Evolutionary conservation across 805 yeast genomes (phyloP), one percentile per base, ranked within the genome.

Genomic region (Saturnispora sanitii): DNA sequence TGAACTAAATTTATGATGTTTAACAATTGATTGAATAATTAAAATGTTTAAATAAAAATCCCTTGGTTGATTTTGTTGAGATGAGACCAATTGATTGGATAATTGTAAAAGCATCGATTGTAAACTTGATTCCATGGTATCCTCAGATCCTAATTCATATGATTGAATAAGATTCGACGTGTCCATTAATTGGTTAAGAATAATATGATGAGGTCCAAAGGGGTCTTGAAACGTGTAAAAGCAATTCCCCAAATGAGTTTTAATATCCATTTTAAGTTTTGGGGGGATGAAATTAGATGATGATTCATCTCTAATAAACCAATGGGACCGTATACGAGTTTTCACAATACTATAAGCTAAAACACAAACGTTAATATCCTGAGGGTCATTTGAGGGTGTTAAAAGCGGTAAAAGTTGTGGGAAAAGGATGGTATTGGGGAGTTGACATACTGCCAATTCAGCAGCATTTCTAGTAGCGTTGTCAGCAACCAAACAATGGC

Each of bases 341-440:
- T 90, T 90, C 58, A 86, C 75, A 58, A 76, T 85, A 4, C 90
- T 78, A 0, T 92, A 87, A 2, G 94, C 81, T 11, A 94, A 83
- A 37, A 75, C 64, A 49, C 78, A 72, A 37, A 82, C 68, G 19
- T 67, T 72, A 2, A 61, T 59, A 5, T 75, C 65, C 13, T 71
- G 56, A 16, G 58, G 47, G 9, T 52, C 50, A 38, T 69, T 73
- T 11, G 52, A 49, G 19, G 65, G 30, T n/a, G n/a, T 57, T 44
- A 73, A 59, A 21, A 67, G 73, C 16, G 37, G 26, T 19, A 39
- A 33, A 16, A 39, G 33, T 13, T 33, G 37, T 16, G 37, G 33
- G 4, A 32, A 27, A 5, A 33, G 22, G 11, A 27, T 22, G 6
- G 20, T 25, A 16, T 33, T 33, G 17, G 30, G 31, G 6, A 23